Percentiles rank a stretch among this genome's conserved stretches.
These are phyloP conservation scores for Lactarius akahatsu DNA, from an alignment of 768 basidiomycete genomes.

Conservation along the genomic window DNA sequence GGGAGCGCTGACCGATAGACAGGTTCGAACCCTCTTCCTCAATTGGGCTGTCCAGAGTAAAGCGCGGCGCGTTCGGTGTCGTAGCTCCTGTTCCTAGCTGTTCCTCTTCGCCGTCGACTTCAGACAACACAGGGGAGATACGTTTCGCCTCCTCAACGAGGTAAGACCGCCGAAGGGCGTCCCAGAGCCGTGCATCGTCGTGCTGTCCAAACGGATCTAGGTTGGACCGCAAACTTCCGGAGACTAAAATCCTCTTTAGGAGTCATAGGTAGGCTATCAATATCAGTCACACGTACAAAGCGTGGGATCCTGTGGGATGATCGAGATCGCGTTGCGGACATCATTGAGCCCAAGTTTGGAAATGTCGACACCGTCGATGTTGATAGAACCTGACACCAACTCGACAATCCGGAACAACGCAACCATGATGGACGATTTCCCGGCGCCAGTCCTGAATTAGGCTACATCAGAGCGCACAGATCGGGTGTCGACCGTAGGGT, in stretches of 20 bases:
- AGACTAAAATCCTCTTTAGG: slow-evolving; percentile 45
- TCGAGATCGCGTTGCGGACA: slow-evolving; percentile 64
- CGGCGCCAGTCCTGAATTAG: slow-evolving; percentile 65
- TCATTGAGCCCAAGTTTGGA: slow-evolving; percentile 81
- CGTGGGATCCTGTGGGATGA: slow-evolving; percentile 80
- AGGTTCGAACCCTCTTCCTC: slow-evolving; percentile 87
- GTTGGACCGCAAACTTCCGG: slow-evolving; percentile 80
- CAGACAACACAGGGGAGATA: slow-evolving; percentile 32
- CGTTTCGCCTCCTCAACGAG: slow-evolving; percentile 58
- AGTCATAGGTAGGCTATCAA: slow-evolving; percentile 36
- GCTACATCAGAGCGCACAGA: slow-evolving; percentile 1
- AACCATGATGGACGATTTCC: slow-evolving; percentile 88
- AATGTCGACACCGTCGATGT: slow-evolving; percentile 79
- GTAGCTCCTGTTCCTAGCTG: slow-evolving; percentile 34
- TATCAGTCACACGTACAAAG: slow-evolving; percentile 40
- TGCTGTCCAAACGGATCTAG: slow-evolving; percentile 85
- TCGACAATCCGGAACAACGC: slow-evolving; percentile 87
- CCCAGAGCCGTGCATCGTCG: slow-evolving; percentile 81
- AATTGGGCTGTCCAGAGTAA: slow-evolving; percentile 78
- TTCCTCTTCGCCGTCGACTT: slow-evolving; percentile 39
- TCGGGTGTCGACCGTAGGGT: slow-evolving; percentile 22
- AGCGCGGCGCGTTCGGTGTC: slow-evolving; percentile 41
- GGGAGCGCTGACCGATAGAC: slow-evolving; percentile 76
- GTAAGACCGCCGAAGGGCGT: slow-evolving; percentile 82
- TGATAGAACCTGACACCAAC: slow-evolving; percentile 69